phyloP scores from a whole-genome alignment of 441 rosid species.

The Populus tomentosa region DNA sequence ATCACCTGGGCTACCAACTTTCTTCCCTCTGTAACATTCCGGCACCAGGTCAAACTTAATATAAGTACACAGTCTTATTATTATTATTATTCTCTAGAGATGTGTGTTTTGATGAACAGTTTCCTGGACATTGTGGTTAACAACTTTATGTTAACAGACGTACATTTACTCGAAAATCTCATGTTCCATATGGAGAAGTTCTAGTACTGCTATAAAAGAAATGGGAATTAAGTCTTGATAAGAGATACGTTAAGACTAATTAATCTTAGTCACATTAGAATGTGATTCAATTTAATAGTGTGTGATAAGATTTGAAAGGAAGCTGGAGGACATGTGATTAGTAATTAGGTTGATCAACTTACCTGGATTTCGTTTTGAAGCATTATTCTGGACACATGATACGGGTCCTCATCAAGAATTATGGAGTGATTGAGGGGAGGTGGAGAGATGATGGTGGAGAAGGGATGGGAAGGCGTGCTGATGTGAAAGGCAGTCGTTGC shows the following conservation, averaged over 20 bases:
- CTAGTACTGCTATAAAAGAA: not conserved
- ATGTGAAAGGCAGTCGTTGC: conserved; percentile 69
- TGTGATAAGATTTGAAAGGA: not conserved
- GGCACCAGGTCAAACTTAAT: conserved; percentile 1
- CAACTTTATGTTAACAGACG: not conserved
- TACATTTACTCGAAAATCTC: not conserved
- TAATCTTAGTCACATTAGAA: not conserved
- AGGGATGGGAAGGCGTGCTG: conserved; percentile 76
- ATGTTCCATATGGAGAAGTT: not conserved
- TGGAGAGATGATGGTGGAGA: conserved; percentile 74
- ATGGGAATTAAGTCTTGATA: no score
- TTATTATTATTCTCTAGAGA: not conserved
- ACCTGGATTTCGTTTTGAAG: conserved; percentile 89
- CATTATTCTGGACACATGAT: conserved; percentile 66
- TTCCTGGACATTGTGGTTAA: not conserved
- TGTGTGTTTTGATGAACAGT: not conserved
- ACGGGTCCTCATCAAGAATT: conserved; percentile 79
- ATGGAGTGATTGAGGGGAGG: conserved; percentile 79
- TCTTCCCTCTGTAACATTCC: not conserved
- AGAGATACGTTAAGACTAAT: not conserved
- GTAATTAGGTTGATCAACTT: not conserved
- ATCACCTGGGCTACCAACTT: conserved; percentile 10
- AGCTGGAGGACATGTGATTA: not conserved
- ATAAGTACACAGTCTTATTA: not conserved
- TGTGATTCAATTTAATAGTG: not conserved